These are phyloP conservation scores for Chondrostereum purpureum DNA, from an alignment of 1,284 basidiomycete species.

Conservation along the genomic window DNA sequence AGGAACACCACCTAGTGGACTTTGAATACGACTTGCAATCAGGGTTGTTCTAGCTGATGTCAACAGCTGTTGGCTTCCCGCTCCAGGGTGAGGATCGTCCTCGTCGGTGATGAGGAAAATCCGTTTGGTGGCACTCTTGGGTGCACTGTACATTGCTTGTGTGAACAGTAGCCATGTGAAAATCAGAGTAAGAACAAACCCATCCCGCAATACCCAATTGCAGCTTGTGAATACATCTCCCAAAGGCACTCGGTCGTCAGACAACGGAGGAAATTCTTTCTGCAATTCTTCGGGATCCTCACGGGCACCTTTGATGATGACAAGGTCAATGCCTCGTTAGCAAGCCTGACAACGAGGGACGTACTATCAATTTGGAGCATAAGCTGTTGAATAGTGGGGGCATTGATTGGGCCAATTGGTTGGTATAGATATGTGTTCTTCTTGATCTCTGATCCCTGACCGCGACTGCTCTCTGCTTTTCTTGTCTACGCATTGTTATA, in stretches of 20 bases:
- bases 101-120: conserved; percentile 92
- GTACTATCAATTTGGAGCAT: conserved; percentile 66
- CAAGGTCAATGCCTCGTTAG: conserved; percentile 1
- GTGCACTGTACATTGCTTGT: too few species aligned
- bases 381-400: conserved; percentile 72
- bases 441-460: conserved; percentile 68
- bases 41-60: conserved; percentile 67
- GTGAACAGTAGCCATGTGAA: too few species aligned
- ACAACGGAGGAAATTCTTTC: conserved; percentile 54
- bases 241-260: conserved; percentile 53
- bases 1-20: conserved; percentile 3
- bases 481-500: conserved; percentile 32
- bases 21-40: conserved; percentile 34
- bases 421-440: conserved; percentile 72
- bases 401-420: conserved; percentile 70
- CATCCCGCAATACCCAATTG: conserved; percentile 82
- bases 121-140: conserved; percentile 82
- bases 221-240: conserved; percentile 85
- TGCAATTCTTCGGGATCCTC: conserved; percentile 51
- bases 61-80: conserved; percentile 46
- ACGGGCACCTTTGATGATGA: conserved; percentile 39
- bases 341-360: conserved; percentile 12
- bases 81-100: conserved; percentile 55
- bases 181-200: conserved; percentile 57
- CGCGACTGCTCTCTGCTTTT: conserved; percentile 38